Base-by-base conservation (phyloP, 805 yeast genomes). In the Dipodascopsis uninucleata region DNA sequence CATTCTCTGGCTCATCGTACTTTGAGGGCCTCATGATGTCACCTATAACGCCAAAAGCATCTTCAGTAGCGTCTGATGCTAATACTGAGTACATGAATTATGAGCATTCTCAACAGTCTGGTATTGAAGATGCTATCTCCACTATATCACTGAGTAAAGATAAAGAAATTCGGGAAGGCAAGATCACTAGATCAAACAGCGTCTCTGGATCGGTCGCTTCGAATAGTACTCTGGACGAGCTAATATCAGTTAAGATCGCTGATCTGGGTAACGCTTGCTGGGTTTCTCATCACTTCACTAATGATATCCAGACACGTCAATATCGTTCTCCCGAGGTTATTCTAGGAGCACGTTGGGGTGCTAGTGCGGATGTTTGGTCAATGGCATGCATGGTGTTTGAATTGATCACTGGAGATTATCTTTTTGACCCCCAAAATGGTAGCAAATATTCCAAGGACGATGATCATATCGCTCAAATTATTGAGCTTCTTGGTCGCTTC, bases 301-400 rank as follows among this genome's bases (percentile, higher is more conserved):
- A 86, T 63, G 89, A 86, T 52, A 85, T 88, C 50, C 96, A 88
- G 65, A 88, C 97, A 1, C 73, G 97, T 36, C 96, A 88, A 63
- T 88, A 88, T 64, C 72, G 98, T 35, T 78, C 96, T 0, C 97
- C 97, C 1, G 98, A 90, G 60, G 85, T 83, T 4, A 65, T 85
- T 12, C 58, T 84, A 16, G 93, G 95, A 0, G 76, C 84, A 7
- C 72, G 77, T 25, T 93, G 98, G 98, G 98, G 98, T 1, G 88
- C 95, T 41, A 80, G 90, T 43, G 82, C 94, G 1, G 98, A 93
- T 66, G 75, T 90, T 37, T 93, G 98, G 98, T 85, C 96, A n/a
- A 71, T 85, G 58, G 97, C 95, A 0, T 89, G 97, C 67, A 67
- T 93, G 58, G 71, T 85, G 1, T 93, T 93, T 66, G 98, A 93